Conservation (phyloP, 495 filamentous ascomycete genomes). For the Neurospora tetrasperma region DNA sequence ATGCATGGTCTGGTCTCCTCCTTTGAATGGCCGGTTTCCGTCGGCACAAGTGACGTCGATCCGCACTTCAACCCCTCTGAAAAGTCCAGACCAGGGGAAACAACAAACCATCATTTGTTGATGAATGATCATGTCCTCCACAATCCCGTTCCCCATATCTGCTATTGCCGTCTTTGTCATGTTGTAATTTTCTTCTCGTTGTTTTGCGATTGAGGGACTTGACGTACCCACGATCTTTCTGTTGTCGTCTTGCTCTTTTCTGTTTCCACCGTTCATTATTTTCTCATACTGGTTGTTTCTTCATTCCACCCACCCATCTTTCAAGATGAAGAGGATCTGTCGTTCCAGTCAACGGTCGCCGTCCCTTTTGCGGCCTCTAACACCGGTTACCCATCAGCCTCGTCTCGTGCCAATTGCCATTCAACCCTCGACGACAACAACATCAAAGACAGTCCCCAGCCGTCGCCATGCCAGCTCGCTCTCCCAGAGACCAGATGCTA, state of each 20-base stretch:
- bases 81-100: background rate
- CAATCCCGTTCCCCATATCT: background rate
- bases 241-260: background rate
- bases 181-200: background rate
- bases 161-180: background rate
- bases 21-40: conserved; percentile 14
- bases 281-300: background rate
- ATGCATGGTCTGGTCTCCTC: background rate
- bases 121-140: background rate
- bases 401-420: background rate
- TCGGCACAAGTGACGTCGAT: conserved; percentile 30
- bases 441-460: background rate
- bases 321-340: conserved; percentile 16
- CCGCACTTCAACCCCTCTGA: background rate
- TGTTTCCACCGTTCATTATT: background rate
- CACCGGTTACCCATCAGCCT: background rate
- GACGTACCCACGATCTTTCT: background rate
- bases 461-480: conserved; percentile 26
- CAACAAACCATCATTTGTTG: background rate
- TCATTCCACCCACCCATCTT: no score
- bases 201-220: background rate
- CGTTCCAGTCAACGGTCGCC: conserved; percentile 1
- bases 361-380: conserved; percentile 1
- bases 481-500: conserved; percentile 60
- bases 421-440: background rate